Evolutionary conservation across 345 rosid species (phyloP).

Genomic region (Eucalyptus marginata): DNA sequence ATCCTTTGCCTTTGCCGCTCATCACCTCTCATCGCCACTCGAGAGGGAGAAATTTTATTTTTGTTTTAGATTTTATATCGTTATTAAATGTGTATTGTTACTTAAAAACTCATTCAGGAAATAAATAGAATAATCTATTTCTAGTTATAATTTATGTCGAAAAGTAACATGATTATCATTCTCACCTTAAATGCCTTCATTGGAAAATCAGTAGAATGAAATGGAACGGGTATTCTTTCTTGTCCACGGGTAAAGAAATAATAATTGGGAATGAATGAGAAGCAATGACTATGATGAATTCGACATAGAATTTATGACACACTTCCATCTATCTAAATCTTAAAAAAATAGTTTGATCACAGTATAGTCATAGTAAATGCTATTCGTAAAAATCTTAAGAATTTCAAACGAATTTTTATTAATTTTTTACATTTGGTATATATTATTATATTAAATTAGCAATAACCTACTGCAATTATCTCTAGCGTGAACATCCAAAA

Average conservation of each 20-base stretch:
- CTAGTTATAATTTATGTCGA: too few species aligned
- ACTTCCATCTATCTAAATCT: not conserved
- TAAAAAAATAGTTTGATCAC: not conserved
- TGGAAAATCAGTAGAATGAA: too few species aligned
- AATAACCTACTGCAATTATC: not conserved
- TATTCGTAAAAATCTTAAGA: not conserved
- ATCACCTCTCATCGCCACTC: rapidly evolving
- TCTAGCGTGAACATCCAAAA: not conserved
- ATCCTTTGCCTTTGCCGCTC: rapidly evolving
- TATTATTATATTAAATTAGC: not conserved
- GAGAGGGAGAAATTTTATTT: too few species aligned
- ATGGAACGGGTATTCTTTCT: too few species aligned
- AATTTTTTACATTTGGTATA: not conserved
- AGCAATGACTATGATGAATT: rapidly evolving
- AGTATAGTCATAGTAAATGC: not conserved
- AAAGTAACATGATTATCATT: too few species aligned
- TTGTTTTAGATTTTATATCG: rapidly evolving
- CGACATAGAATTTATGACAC: not conserved
- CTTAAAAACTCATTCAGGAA: rapidly evolving
- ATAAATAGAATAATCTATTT: too few species aligned
- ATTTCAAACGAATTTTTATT: not conserved
- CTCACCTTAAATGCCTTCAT: not conserved
- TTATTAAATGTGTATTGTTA: rapidly evolving
- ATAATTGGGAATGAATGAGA: not conserved
- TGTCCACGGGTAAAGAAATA: rapidly evolving